Evolutionary conservation across 108 stramenopile genomes (phyloP).

Genomic region (Nitzschia inconspicua): DNA sequence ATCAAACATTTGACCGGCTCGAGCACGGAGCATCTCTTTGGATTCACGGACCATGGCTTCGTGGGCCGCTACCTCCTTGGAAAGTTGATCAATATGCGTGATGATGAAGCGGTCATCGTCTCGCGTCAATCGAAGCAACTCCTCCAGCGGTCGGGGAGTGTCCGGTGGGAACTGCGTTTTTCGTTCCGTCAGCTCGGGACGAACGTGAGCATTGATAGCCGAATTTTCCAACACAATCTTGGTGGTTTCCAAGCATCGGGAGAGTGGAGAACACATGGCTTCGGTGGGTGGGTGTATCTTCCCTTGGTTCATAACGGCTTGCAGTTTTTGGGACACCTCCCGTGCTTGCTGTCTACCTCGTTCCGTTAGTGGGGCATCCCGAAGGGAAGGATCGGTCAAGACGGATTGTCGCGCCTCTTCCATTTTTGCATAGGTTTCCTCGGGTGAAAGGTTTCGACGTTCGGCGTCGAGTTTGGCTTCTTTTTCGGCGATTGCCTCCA

Average conservation of each 20-base stretch:
- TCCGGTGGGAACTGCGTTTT: constrained; percentile 53
- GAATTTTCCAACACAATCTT: constrained; percentile 22
- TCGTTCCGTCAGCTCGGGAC: constrained; percentile 50
- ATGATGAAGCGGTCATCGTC: constrained; percentile 11
- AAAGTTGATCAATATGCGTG: neutral
- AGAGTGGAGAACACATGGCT: constrained; percentile 52
- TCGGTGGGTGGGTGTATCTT: constrained; percentile 40
- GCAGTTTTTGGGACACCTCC: constrained; percentile 16
- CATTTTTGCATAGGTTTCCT: constrained; percentile 25
- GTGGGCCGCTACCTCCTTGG: neutral
- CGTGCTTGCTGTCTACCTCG: constrained; percentile 39
- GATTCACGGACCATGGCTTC: constrained; percentile 23
- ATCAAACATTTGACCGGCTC: constrained; percentile 44
- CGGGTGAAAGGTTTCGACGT: neutral
- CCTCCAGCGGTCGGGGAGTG: constrained; percentile 4
- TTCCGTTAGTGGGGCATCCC: constrained; percentile 50
- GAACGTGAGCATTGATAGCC: constrained; percentile 37
- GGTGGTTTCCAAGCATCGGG: constrained; percentile 55
- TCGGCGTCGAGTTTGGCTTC: constrained; percentile 14
- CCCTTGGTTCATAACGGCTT: constrained; percentile 17
- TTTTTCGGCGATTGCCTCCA: constrained; percentile 30
- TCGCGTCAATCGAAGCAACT: constrained; percentile 1
- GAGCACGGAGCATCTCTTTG: constrained; percentile 39
- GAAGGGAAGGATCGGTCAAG: constrained; percentile 32
- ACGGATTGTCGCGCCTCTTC: constrained; percentile 44